These are phyloP conservation scores for Kickxella alabastrina DNA, from an alignment of 192 early-diverging fungal species.

Conservation along the genomic window DNA sequence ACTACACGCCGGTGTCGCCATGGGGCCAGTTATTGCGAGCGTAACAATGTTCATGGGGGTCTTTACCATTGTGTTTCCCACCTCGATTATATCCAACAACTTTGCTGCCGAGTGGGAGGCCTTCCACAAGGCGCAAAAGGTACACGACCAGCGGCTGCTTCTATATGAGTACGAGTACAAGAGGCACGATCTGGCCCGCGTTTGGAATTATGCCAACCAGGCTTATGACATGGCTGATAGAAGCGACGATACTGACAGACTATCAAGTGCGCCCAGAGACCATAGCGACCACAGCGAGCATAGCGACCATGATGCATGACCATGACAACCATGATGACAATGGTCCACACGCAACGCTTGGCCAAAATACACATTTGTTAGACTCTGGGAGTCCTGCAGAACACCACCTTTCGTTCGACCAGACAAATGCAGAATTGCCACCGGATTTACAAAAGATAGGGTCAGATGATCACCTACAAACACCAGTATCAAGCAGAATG, in stretches of 20 bases:
- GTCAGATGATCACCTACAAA: no score
- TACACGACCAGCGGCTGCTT: constrained; percentile 26
- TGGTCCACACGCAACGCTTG: no score
- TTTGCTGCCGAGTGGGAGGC: constrained; percentile 54
- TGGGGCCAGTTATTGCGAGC: constrained; percentile 49
- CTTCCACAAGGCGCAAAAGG: constrained; percentile 39
- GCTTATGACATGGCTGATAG: constrained; percentile 6
- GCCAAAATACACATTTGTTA: no score
- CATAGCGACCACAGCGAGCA: no score
- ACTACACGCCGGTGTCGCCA: constrained; percentile 50
- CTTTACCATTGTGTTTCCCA: constrained; percentile 55
- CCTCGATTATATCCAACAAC: constrained; percentile 57
- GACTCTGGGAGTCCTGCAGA: no score
- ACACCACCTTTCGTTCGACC: no score
- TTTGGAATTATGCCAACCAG: constrained; percentile 30
- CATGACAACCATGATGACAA: no score
- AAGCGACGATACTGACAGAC: not conserved
- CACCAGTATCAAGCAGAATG: constrained; percentile 6
- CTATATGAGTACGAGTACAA: constrained; percentile 23
- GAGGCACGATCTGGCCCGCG: constrained; percentile 13
- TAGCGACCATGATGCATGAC: no score
- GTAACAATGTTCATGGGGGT: constrained; percentile 56
- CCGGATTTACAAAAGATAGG: no score
- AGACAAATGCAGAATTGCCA: no score
- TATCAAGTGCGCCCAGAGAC: no score